Evolutionary conservation across 805 yeast genomes (phyloP), one percentile per base, ranked within the genome.

Genomic region (Starmerella ratchasimensis): DNA sequence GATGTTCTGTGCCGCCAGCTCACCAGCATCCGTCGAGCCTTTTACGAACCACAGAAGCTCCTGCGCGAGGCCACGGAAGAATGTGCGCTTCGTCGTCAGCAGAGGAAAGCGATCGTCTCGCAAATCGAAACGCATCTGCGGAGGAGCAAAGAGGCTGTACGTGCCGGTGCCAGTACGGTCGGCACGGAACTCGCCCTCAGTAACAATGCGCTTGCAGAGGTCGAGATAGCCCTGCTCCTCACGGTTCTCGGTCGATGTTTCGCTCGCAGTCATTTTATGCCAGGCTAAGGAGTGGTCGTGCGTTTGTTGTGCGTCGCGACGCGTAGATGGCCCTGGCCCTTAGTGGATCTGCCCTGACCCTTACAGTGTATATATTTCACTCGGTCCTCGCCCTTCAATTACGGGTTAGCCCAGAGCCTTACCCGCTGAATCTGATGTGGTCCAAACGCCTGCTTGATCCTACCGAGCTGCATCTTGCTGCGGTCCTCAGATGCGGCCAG

Each of bases 161-260:
- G 99, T 90, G 4, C 99, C 99, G 0, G 99, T 90, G 1, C 98
- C 99, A 1, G 99, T 90, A 57, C 99, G 69, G 57, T 90, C 99
- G 7, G 90, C 88, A 44, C 99, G 74, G 50, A 70, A 70, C 55
- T 90, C 97, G 28, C 98, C 98, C 45, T 80, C 74, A 1, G 68
- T 65, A 16, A 90, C 73, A 56, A 90, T 88, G 4, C 72, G 65
- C 39, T 64, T 58, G 55, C 96, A 82, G 32, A 90, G 68, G 46
- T 81, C 86, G 30, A 90, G 69, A 56, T 90, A 90, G 13, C 86
- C 90, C 50, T 74, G 78, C 59, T 90, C 98, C 47, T 80, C 84
- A 2, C 50, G 14, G 27, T 46, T 46, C 22, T 28, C 13, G 8
- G 25, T 11, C 11, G 8, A 23, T 23, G 11, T 23, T 23, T 23